Percentiles rank a stretch among this genome's conserved stretches.
phyloP scores from a whole-genome alignment of 1,284 basidiomycete genomes.

The Cystobasidium sp. region DNA sequence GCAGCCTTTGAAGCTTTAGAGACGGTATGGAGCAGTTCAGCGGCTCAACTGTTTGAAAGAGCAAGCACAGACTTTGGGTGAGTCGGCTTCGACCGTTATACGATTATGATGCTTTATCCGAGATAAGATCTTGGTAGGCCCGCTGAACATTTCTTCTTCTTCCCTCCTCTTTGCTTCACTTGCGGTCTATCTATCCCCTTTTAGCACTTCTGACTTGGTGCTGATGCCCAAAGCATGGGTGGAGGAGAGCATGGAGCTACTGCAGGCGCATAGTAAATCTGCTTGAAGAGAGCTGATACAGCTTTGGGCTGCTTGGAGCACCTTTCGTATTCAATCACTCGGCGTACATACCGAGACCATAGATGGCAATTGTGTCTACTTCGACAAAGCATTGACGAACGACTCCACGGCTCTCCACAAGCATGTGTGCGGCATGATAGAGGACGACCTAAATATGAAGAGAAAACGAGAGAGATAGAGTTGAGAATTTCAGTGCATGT shows the following conservation, averaged over 20 bases:
- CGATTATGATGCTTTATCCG: background rate
- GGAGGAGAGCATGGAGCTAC: conserved; percentile 20
- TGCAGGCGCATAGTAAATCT: background rate
- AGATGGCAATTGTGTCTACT: too few relatives aligned
- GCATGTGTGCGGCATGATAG: too few relatives aligned
- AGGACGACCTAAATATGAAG: too few relatives aligned
- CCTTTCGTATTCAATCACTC: background rate
- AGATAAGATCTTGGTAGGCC: background rate
- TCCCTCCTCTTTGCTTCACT: background rate
- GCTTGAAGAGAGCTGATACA: background rate
- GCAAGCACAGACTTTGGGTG: conserved; percentile 16
- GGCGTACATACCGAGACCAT: too few relatives aligned
- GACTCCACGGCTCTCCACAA: too few relatives aligned
- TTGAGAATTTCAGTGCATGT: too few relatives aligned
- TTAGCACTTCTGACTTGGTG: conserved; percentile 6
- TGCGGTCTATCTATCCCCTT: background rate
- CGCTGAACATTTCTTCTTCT: too few relatives aligned
- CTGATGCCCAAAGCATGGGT: conserved; percentile 32
- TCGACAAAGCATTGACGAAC: too few relatives aligned
- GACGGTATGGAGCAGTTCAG: conserved; percentile 14
- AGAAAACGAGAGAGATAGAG: too few relatives aligned
- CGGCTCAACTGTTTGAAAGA: conserved; percentile 10
- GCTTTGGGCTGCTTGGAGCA: background rate
- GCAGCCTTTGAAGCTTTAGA: conserved; percentile 29
- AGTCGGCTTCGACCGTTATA: background rate